phyloP scores from a whole-genome alignment of 305 asterid genomes.

The Solanum hybrid region DNA sequence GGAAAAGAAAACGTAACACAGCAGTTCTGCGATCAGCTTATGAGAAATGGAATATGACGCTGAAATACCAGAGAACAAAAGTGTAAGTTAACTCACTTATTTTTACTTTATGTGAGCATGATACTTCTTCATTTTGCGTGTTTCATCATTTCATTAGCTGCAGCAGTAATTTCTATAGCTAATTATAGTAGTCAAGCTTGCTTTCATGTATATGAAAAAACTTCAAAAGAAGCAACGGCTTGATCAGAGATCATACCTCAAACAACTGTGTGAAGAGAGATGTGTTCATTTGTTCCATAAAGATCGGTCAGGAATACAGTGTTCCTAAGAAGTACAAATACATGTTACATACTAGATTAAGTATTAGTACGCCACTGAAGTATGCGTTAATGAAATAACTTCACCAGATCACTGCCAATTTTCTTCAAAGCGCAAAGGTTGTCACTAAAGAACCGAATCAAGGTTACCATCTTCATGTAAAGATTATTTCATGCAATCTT shows the following conservation, averaged over 20 bases:
- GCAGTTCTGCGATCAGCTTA: background rate
- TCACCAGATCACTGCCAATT: background rate
- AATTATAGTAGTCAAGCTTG: background rate
- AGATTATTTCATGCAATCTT: background rate
- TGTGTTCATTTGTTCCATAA: background rate
- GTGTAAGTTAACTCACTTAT: background rate
- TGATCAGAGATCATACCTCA: background rate
- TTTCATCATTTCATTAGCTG: background rate
- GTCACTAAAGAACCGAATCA: background rate
- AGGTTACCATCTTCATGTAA: background rate
- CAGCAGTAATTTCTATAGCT: background rate
- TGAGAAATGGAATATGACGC: slow-evolving; percentile 14
- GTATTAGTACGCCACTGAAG: background rate
- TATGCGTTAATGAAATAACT: background rate
- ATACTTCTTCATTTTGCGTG: background rate
- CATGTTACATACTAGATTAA: background rate
- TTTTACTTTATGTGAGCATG: background rate
- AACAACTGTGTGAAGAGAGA: background rate
- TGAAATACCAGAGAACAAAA: background rate
- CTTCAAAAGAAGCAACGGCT: background rate
- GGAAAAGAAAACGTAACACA: background rate
- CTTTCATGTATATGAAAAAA: background rate
- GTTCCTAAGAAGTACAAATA: background rate
- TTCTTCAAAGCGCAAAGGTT: background rate
- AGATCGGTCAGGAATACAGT: background rate